Evolutionary conservation across 768 basidiomycete genomes (phyloP).

Genomic region (Lactarius sp.): DNA sequence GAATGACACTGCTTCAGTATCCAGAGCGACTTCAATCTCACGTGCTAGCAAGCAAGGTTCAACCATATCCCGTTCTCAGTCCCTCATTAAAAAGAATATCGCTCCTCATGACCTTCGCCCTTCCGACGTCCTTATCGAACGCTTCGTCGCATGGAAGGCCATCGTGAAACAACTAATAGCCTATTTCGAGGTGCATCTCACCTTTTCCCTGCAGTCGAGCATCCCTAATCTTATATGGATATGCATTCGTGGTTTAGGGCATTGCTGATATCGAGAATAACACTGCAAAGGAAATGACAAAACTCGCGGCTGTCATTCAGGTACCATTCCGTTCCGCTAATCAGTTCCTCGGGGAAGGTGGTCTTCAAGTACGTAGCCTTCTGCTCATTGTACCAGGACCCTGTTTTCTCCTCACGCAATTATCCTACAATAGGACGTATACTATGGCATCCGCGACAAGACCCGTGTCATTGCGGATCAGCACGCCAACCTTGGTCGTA

Average conservation of each 20-base stretch:
- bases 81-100: slow-evolving; percentile 92
- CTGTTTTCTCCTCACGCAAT: background rate
- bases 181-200: slow-evolving; percentile 63
- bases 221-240: background rate
- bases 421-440: slow-evolving; percentile 61
- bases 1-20: slow-evolving; percentile 49
- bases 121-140: slow-evolving; percentile 94
- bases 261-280: slow-evolving; percentile 92
- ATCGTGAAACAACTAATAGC: slow-evolving; percentile 95
- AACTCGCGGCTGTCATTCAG: slow-evolving; percentile 93
- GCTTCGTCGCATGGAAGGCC: slow-evolving; percentile 90
- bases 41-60: slow-evolving; percentile 61
- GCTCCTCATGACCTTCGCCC: slow-evolving; percentile 86
- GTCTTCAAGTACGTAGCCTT: slow-evolving; percentile 60
- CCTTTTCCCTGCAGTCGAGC: background rate
- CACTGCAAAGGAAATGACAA: slow-evolving; percentile 86
- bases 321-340: slow-evolving; percentile 94
- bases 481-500: slow-evolving; percentile 92
- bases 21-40: slow-evolving; percentile 69
- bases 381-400: background rate
- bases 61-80: slow-evolving; percentile 72
- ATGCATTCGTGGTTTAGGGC: slow-evolving; percentile 33
- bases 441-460: slow-evolving; percentile 89
- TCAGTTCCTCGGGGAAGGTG: slow-evolving; percentile 97
- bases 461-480: slow-evolving; percentile 92